Conservation (phyloP, 2,329 filamentous ascomycete genomes). For the Cordyceps farinosa region DNA sequence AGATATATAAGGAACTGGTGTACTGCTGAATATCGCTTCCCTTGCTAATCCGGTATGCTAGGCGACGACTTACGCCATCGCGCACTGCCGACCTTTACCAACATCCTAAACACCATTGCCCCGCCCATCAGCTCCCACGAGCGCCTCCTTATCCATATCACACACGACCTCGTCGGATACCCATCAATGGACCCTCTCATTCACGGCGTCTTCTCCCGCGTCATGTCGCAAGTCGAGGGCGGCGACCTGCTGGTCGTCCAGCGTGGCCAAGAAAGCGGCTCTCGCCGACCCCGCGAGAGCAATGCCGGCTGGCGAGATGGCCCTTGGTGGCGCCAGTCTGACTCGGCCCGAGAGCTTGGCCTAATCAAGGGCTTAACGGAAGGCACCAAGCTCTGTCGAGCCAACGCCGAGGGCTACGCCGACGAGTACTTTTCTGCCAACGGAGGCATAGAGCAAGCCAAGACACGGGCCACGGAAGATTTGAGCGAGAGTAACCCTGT, state of each 20-base stretch:
- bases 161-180: conserved; percentile 91
- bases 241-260: conserved; percentile 93
- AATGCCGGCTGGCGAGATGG: conserved; percentile 82
- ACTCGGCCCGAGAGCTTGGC: conserved; percentile 70
- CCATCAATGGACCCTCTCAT: conserved; percentile 91
- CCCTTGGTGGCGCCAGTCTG: conserved; percentile 85
- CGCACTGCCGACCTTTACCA: conserved; percentile 90
- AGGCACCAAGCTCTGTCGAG: conserved; percentile 86
- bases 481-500: conserved; percentile 84
- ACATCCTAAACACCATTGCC: conserved; percentile 89
- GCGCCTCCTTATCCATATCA: conserved; percentile 93
- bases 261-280: conserved; percentile 79
- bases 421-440: conserved; percentile 75
- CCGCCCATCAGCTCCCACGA: conserved; percentile 97
- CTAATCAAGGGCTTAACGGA: conserved; percentile 76
- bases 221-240: conserved; percentile 99
- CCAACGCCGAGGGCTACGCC: conserved; percentile 83
- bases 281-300: conserved; percentile 57
- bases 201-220: conserved; percentile 84
- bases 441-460: conserved; percentile 77
- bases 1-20: conserved; percentile 11
- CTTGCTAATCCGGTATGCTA: conserved; percentile 34
- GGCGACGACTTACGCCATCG: conserved; percentile 83
- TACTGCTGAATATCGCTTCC: neutral
- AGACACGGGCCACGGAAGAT: conserved; percentile 72